These are phyloP conservation scores for Pythium guiyangense DNA, from an alignment of 352 stramenopile species.

Conservation along the genomic window DNA sequence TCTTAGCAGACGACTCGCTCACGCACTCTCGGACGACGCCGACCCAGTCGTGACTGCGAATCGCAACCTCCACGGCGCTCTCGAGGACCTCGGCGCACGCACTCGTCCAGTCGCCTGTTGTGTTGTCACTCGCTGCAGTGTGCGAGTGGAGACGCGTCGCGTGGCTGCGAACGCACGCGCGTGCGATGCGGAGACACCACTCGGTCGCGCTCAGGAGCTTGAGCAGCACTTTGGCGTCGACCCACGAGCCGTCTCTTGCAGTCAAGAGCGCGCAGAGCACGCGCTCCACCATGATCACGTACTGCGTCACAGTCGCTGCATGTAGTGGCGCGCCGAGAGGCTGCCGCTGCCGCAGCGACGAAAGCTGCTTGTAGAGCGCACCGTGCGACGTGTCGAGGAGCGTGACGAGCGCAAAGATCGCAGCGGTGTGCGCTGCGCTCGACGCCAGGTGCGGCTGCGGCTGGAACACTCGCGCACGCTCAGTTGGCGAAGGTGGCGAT, in stretches of 20 bases:
- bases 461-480: background rate
- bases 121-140: background rate
- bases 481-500: background rate
- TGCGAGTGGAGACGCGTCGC: slow-evolving; percentile 6
- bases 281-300: slow-evolving; percentile 2
- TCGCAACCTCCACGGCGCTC: slow-evolving; percentile 7
- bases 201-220: slow-evolving; percentile 48
- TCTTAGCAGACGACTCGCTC: slow-evolving; percentile 34
- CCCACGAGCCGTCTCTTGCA: slow-evolving; percentile 31
- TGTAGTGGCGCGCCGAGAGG: background rate
- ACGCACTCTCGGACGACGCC: slow-evolving; percentile 33
- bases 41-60: slow-evolving; percentile 31
- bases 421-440: slow-evolving; percentile 24
- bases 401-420: slow-evolving; percentile 26
- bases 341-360: background rate
- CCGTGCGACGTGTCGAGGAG: slow-evolving; percentile 34
- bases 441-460: slow-evolving; percentile 30
- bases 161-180: slow-evolving; percentile 11
- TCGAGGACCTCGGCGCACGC: slow-evolving; percentile 13
- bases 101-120: background rate
- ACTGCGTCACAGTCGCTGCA: background rate
- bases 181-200: slow-evolving; percentile 35
- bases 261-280: slow-evolving; percentile 21
- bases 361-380: slow-evolving; percentile 20
- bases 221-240: slow-evolving; percentile 28